Conservation (phyloP, 1,139 yeast genomes). For the Protomyces macrosporus region DNA sequence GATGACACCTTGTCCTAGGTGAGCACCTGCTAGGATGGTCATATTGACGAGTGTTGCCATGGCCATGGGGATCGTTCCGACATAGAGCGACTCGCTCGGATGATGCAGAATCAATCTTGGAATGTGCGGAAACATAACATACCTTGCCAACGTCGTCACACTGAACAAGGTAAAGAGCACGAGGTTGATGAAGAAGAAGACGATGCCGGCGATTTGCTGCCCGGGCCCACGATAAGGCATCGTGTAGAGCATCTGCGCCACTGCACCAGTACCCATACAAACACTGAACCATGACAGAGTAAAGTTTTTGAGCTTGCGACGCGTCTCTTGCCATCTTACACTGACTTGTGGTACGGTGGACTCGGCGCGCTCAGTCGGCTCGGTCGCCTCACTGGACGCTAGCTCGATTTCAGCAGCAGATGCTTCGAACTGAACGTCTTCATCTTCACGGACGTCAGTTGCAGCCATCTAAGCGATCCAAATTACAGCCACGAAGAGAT, state of each 20-base stretch:
- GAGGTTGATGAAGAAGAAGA: conserved; percentile 21
- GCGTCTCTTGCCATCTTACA: conserved; percentile 11
- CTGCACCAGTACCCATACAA: conserved; percentile 27
- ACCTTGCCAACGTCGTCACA: conserved; percentile 3
- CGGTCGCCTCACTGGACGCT: not conserved
- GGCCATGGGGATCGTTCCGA: conserved; percentile 25
- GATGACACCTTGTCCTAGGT: conserved; percentile 5
- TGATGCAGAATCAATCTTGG: conserved; percentile 11
- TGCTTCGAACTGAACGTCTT: no score
- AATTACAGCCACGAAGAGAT: no score
- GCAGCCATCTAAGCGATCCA: no score
- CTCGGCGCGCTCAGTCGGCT: not conserved
- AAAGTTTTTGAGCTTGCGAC: conserved; percentile 23
- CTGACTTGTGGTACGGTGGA: not conserved
- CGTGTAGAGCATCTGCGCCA: conserved; percentile 17
- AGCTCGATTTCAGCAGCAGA: no score
- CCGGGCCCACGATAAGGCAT: conserved; percentile 27
- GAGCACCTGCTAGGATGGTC: conserved; percentile 11
- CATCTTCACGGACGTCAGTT: no score
- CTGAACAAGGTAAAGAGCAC: conserved; percentile 11
- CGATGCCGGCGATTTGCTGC: conserved; percentile 17
- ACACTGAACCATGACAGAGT: conserved; percentile 27
- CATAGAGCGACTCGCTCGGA: conserved; percentile 16
- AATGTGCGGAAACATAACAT: conserved; percentile 15
- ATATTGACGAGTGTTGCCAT: conserved; percentile 24